Base-by-base conservation (phyloP, 345 rosid genomes). In the Mercurialis annua region DNA sequence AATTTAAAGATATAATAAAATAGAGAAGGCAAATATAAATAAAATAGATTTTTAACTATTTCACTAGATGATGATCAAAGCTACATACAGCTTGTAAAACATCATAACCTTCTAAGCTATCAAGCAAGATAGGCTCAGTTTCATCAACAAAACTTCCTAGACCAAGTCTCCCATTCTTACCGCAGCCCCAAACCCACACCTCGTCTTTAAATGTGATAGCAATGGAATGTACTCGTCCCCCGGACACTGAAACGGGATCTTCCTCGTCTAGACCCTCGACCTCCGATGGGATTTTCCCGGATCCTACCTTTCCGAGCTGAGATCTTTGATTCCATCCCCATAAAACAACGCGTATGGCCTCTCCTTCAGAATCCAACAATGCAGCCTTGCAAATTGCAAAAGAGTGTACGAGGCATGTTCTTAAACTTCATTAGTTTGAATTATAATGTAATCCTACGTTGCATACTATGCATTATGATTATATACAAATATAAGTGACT, bases 351-450 rank as follows among this genome's bases (percentile, higher is more conserved):
- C 68, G 77, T 23, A 36, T 67, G 2, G 60, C 69, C 67, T 54
- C 69, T 21, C 62, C 79, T 59, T 67, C 54, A 17, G 34, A 75
- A 38, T 68, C 81, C 0, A 70, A 55, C 38, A 81, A 74, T 21
- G 59, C 21, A 21, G 49, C 68, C 29, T 68, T 57, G 73, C 87
- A 89, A 65, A 91, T 81, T 29, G 90, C 91, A 76, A 94, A 66
- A 30, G 97, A 89, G 82, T 91, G 99, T 63, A 97, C 96, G 14
- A 94, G 96, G 66, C 99, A n/a, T n/a, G n/a, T n/a, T n/a, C n/a
- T n/a, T n/a, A n/a, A n/a, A n/a, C n/a, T n/a, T n/a, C n/a, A n/a
- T n/a, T n/a, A n/a, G n/a, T n/a, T n/a, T n/a, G n/a, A n/a, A n/a
- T n/a, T n/a, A n/a, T n/a, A n/a, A n/a, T n/a, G n/a, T n/a, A n/a